Conservation (phyloP, 352 stramenopile genomes). For the Pythium diclinum region DNA sequence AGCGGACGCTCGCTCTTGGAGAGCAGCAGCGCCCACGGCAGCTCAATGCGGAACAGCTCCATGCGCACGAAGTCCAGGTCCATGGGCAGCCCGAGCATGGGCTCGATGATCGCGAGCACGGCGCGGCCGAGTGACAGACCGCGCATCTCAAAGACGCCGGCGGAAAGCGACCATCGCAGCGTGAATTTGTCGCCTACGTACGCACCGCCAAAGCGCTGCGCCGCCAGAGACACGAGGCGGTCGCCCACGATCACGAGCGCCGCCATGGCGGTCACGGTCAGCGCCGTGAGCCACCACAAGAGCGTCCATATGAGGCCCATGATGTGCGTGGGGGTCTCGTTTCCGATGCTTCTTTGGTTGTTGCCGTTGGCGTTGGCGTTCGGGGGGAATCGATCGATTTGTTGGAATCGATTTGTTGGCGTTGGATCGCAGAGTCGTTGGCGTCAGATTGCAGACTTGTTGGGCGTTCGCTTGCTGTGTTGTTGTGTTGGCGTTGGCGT, state of each 20-base stretch:
- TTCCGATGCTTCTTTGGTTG: slow-evolving; percentile 4
- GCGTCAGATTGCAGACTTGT: not conserved
- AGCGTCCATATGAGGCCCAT: slow-evolving; percentile 36
- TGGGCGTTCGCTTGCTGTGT: not conserved
- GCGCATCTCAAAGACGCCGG: slow-evolving; percentile 58
- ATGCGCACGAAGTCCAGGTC: slow-evolving; percentile 63
- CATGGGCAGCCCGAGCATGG: slow-evolving; percentile 54
- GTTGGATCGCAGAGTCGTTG: not conserved
- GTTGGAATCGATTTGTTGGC: not conserved
- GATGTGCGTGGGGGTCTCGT: not conserved
- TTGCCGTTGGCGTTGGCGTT: slow-evolving; percentile 5
- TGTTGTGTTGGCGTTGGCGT: slow-evolving; percentile 4
- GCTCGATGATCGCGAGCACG: slow-evolving; percentile 53
- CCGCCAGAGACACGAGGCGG: slow-evolving; percentile 49
- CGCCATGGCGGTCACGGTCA: slow-evolving; percentile 15
- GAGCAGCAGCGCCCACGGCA: slow-evolving; percentile 40
- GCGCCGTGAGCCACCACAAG: slow-evolving; percentile 33
- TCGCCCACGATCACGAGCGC: slow-evolving; percentile 50
- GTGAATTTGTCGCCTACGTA: slow-evolving; percentile 55
- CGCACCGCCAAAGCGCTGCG: slow-evolving; percentile 40
- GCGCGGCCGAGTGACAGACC: slow-evolving; percentile 45
- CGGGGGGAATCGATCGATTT: not conserved
- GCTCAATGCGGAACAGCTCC: slow-evolving; percentile 44
- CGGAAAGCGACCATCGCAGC: slow-evolving; percentile 59
- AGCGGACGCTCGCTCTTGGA: slow-evolving; percentile 21